Evolutionary conservation across 2,329 filamentous ascomycete species (phyloP), one percentile per base, ranked within the genome.

Genomic region (Penicillium sp.): DNA sequence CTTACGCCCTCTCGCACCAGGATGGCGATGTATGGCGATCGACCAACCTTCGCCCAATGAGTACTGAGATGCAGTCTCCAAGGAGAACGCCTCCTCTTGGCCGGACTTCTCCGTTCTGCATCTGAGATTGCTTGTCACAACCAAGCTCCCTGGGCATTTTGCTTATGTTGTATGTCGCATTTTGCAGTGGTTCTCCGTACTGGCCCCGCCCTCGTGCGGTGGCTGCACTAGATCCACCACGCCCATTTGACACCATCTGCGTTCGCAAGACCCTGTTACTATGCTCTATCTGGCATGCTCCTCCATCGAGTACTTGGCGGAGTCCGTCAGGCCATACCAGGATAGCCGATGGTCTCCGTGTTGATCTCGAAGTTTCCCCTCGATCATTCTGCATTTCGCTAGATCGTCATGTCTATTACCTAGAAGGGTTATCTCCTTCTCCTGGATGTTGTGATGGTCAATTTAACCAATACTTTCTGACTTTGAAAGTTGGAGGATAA

Each of bases 291-390:
- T 32, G 49, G 47, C 13, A 26, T 38, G 38, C 41, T 29, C 27
- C 50, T 50, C 42, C 34, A 19, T 46, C 30, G n/a, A 26, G 40
- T 36, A 35, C 50, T 51, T 55, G 51, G 58, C 56, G 58, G 61
- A 58, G 39, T 59, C 60, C 56, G 57, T 56, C 19, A 51, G 39
- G 34, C 32, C 35, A 45, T 55, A n/a, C 51, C 42, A 60, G 53
- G 53, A 57, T 61, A 56, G 55, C 58, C 58, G 62, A 61, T 65
- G 58, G 61, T 56, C 42, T 61, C 58, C 57, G 55, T 57, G 60
- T 58, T 40, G 57, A 61, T 60, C 55, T 60, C 53, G 38, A 59
- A 47, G 29, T 58, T 56, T 53, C 19, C 48, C 26, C 29, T 40
- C 53, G 10, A 53, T 11, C 40, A 36, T 52, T 30, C 44, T 61